Conservation (phyloP, 1,284 basidiomycete species). For the Ceratobasidium papillatum region DNA sequence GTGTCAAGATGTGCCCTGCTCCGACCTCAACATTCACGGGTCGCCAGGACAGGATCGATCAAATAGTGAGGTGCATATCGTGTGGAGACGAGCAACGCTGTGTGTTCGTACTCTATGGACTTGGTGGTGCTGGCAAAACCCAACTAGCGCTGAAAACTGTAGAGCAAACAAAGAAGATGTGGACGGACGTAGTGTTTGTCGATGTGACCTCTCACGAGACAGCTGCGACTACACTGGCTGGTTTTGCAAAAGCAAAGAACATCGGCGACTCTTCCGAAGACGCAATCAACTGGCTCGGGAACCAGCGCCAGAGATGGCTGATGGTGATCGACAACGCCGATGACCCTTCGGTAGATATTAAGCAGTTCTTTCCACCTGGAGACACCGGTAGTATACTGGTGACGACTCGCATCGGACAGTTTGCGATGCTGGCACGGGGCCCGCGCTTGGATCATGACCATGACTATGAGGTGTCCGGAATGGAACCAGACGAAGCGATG, state of each 20-base stretch:
- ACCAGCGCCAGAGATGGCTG: no score
- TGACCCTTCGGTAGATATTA: neutral
- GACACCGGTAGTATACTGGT: neutral
- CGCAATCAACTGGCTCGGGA: no score
- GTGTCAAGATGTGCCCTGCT: neutral
- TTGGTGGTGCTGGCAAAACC: no score
- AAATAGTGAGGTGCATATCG: neutral
- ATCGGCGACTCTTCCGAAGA: no score
- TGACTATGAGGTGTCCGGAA: no score
- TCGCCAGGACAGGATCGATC: neutral
- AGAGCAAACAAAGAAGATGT: neutral
- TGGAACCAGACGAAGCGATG: no score
- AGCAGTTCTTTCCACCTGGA: neutral
- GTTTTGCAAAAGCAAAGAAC: neutral
- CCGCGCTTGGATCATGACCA: no score
- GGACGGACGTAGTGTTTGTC: conserved; percentile 5
- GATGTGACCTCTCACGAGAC: conserved; percentile 25
- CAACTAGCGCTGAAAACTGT: no score
- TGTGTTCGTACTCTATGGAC: conserved; percentile 23
- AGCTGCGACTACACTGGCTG: neutral
- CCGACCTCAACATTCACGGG: conserved; percentile 15
- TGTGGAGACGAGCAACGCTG: neutral
- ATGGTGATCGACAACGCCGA: no score
- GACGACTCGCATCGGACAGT: neutral
- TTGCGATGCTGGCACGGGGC: neutral